Evolutionary conservation across 129 eudicot genomes (phyloP).

Genomic region (Glebionis coronaria): DNA sequence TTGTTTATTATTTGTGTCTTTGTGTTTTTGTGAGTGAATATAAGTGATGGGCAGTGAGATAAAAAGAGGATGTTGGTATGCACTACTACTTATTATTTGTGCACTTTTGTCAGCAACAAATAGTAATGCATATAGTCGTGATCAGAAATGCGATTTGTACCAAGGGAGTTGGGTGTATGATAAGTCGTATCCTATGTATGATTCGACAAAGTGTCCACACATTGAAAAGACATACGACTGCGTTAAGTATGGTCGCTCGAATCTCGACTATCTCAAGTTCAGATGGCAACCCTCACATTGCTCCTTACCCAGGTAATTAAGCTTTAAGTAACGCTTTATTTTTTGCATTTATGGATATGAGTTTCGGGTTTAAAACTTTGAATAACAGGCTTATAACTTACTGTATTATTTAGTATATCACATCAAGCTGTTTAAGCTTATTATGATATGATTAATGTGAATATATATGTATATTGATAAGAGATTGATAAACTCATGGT

Average conservation of each 20-base stretch:
- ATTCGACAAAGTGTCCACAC: slow-evolving; percentile 48
- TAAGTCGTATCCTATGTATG: slow-evolving; percentile 46
- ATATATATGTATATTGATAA: no score
- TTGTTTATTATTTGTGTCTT: not conserved
- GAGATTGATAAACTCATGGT: not conserved
- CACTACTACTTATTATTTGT: slow-evolving; percentile 5
- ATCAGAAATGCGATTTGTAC: slow-evolving; percentile 33
- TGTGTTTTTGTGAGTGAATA: slow-evolving; percentile 2
- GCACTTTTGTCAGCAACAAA: slow-evolving; percentile 13
- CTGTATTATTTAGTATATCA: no score
- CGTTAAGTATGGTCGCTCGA: slow-evolving; percentile 53
- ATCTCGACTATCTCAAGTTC: slow-evolving; percentile 11
- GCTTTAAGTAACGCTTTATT: not conserved
- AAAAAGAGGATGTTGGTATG: slow-evolving; percentile 21
- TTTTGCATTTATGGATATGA: not conserved
- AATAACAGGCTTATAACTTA: not conserved
- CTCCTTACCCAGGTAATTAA: slow-evolving; percentile 53
- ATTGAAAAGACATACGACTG: slow-evolving; percentile 61
- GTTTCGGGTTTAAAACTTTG: not conserved
- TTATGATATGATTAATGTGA: no score
- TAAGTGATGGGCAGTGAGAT: slow-evolving; percentile 17
- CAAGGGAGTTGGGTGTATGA: slow-evolving; percentile 57
- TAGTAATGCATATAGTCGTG: not conserved
- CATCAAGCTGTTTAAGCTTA: no score
- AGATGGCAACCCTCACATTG: slow-evolving; percentile 56